A percentile compares a stretch with the other conserved stretches of the same genome.
Evolutionary conservation across 768 basidiomycete species (phyloP).

Genomic region (Hydnum rufescens): DNA sequence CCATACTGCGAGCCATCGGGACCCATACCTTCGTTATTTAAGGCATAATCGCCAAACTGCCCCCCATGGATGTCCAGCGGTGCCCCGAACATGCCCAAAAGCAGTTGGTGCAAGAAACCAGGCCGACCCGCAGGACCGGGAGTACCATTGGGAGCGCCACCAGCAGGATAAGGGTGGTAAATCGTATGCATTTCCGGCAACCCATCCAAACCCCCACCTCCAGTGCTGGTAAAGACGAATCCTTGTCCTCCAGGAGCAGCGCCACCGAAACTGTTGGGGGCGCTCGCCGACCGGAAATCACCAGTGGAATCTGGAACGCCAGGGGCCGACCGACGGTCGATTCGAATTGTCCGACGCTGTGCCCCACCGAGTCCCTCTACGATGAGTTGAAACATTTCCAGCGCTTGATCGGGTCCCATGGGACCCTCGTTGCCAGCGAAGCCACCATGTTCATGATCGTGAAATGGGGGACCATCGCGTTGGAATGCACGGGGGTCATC

Average conservation of each 20-base stretch:
- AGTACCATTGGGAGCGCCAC: too few species aligned
- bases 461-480: neutral
- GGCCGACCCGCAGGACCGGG: too few species aligned
- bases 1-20: too few species aligned
- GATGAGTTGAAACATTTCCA: neutral
- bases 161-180: too few species aligned
- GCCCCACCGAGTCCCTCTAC: neutral
- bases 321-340: neutral
- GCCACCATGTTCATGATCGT: conserved; percentile 5
- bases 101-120: neutral
- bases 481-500: conserved; percentile 62
- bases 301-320: neutral
- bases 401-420: neutral
- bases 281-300: neutral
- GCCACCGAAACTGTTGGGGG: conserved; percentile 4
- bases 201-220: neutral
- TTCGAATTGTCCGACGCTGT: neutral
- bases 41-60: conserved; percentile 82
- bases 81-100: neutral
- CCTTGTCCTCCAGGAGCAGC: conserved; percentile 2
- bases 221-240: neutral
- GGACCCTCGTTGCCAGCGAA: neutral
- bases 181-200: too few species aligned
- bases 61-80: too few species aligned
- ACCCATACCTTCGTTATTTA: conserved; percentile 86